Base-by-base conservation (phyloP, 441 rosid species). In the Corymbia citriodora region DNA sequence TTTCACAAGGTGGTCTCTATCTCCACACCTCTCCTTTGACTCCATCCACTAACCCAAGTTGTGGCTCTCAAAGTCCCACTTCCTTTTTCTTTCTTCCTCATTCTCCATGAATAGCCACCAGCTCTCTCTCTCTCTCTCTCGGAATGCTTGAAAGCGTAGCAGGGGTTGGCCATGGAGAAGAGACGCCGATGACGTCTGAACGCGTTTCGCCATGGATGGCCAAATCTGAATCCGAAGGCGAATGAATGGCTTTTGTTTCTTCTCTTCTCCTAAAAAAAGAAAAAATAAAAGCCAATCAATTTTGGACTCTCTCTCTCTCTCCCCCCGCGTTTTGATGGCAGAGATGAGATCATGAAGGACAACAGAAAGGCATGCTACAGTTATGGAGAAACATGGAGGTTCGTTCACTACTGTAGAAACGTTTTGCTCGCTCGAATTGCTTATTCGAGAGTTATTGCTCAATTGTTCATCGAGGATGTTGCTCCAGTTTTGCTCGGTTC, bases 361-460 rank as follows among this genome's bases (percentile, higher is more conserved):
- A 23, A 31, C 79, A 9, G 94, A 7, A 97, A 94, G 95, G 99
- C 96, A 93, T 92, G 98, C 94, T 4, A 97, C 97, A 57, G 94
- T 95, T 92, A 88, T 85, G 72, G 93, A 18, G 93, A 94, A 95
- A 49, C 99, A 97, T 17, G 93, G 96, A 18, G 93, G 19, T 92
- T 93, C 95, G 6, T 96, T 96, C 91, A 96, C 97, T 16, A 94
- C 95, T 91, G 45, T 40, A 40, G 45, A 40, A 40, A 40, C 45
- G 95, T 82, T 53, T 87, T 11, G 82, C 88, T 45, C 29, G 53
- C 5, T 40, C 29, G 7, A 16, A 74, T 31, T 23, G 23, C 40
- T 50, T 6, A 7, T 40, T 21, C 14, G n/a, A 90, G 40, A 9
- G 6, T 90, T 52, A 45, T 52, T 9, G 55, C 13, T 8, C 36